Percentiles rank a stretch among this genome's conserved stretches.
phyloP scores from a whole-genome alignment of 2,329 filamentous ascomycete species.

The Juglanconis oblonga region DNA sequence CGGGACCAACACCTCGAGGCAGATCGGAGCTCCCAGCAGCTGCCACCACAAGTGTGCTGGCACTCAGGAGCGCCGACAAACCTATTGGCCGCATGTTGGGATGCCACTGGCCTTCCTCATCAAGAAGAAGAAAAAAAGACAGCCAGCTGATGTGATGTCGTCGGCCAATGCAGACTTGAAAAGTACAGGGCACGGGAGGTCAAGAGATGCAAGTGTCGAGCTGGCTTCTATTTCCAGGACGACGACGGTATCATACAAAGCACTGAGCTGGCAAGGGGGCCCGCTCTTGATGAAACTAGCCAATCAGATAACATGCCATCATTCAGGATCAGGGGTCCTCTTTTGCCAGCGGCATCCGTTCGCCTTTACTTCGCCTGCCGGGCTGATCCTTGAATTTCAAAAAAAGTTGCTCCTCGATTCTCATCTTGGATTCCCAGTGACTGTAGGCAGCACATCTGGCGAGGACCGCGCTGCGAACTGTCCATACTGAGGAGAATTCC shows the following conservation, averaged over 20 bases:
- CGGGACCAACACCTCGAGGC: conserved; percentile 83
- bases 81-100: conserved; percentile 46
- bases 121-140: conserved; percentile 7
- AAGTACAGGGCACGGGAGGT: background rate
- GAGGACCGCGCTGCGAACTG: background rate
- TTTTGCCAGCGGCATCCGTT: background rate
- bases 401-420: conserved; percentile 11
- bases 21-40: conserved; percentile 57
- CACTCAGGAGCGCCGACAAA: conserved; percentile 49
- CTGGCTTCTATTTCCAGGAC: conserved; percentile 8
- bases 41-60: conserved; percentile 48
- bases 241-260: background rate
- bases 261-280: background rate
- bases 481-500: background rate
- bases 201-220: background rate
- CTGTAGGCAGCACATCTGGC: background rate
- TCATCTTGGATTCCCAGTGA: background rate
- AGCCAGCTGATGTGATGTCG: background rate
- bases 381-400: background rate
- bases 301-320: background rate
- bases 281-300: background rate
- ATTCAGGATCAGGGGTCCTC: background rate
- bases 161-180: background rate
- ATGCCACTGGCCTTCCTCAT: conserved; percentile 10
- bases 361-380: background rate